Base-by-base conservation (phyloP, 1,284 basidiomycete species). In the Prillingera fragicola region DNA sequence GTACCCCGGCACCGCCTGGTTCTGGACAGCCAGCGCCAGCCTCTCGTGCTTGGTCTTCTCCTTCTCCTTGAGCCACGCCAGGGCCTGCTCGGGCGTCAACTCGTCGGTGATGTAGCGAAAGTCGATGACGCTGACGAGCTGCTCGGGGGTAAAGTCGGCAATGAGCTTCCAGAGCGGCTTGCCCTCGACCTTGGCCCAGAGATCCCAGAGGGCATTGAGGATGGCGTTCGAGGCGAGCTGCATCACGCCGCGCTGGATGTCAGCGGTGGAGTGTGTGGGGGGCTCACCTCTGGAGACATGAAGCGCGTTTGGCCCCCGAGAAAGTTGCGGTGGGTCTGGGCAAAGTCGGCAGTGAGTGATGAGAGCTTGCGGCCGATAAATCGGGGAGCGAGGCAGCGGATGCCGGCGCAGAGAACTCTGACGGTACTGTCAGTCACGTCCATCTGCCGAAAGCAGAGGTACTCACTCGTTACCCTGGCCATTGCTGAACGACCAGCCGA, bases 401-500 rank as follows among this genome's bases (percentile, higher is more conserved):
- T 49, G 10, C 48, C 56, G 4, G 51, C 49, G 22, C 50, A 48
- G 34, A 60, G 56, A 24, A 61, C 62, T 38, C 41, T 54, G 17
- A 23, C 28, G 14, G 25, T n/a, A 4, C 23, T n/a, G 27, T 25
- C 85, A 38, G 31, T 81, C 80, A 81, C 52, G 41, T 25, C 8
- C 15, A 5, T 23, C 13, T n/a, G 19, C 24, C 19, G 13, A 32
- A 18, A 24, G 21, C 8, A 18, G 28, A 39, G 24, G 39, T 38
- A 50, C 50, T 38, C 37, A 54, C 52, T 92, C 89, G 62, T 89
- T 92, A 15, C 88, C 87, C 19, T 87, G 81, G 1, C 87, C 88
- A 58, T 88, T 90, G 10, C 87, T 90, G 69, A 92, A 92, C 7
- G 89, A 90, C 87, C 91, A 88, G 34, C 89, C 89, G 57, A 86